Base-by-base conservation (phyloP, 1,284 basidiomycete genomes). In the Limonomyces culmigenus region DNA sequence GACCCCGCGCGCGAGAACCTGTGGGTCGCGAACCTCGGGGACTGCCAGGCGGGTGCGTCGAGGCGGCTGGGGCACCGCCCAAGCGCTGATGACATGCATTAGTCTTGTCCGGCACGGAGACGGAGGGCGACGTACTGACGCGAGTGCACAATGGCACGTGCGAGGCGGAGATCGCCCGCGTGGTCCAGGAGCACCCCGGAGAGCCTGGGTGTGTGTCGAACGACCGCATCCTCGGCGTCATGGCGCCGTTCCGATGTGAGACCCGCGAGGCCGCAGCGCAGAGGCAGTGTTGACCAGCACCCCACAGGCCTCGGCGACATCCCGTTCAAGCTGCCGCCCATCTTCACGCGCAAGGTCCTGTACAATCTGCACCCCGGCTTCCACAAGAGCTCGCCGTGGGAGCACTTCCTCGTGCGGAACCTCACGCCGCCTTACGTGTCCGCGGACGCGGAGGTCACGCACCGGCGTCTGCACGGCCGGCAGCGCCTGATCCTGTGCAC, bases 21-120 rank as follows among this genome's bases (percentile, higher is more conserved):
- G 11, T 80, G 77, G 74, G 54, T 79, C 20, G 77, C 75, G 0
- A 78, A 77, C 43, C 55, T 79, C 12, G 76, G 76, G 3, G 76
- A 80, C 46, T 78, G 76, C 49, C 70, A 75, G 57, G 76, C 73
- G 36, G 57, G 77, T 74, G 44, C 11, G 46, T 38, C 10, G 11
- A 27, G n/a, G n/a, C n/a, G n/a, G n/a, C n/a, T n/a, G n/a, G n/a
- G n/a, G n/a, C n/a, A n/a, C n/a, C n/a, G n/a, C n/a, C n/a, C n/a
- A n/a, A n/a, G n/a, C n/a, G n/a, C n/a, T n/a, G n/a, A n/a, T n/a
- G n/a, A n/a, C n/a, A n/a, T n/a, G n/a, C n/a, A n/a, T n/a, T n/a
- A n/a, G n/a, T n/a, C n/a, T n/a, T n/a, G n/a, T n/a, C n/a, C n/a
- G n/a, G n/a, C n/a, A n/a, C n/a, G n/a, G n/a, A n/a, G n/a, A n/a